Conservation (phyloP, 1,284 basidiomycete species). For the Leccinum griseonigrum region DNA sequence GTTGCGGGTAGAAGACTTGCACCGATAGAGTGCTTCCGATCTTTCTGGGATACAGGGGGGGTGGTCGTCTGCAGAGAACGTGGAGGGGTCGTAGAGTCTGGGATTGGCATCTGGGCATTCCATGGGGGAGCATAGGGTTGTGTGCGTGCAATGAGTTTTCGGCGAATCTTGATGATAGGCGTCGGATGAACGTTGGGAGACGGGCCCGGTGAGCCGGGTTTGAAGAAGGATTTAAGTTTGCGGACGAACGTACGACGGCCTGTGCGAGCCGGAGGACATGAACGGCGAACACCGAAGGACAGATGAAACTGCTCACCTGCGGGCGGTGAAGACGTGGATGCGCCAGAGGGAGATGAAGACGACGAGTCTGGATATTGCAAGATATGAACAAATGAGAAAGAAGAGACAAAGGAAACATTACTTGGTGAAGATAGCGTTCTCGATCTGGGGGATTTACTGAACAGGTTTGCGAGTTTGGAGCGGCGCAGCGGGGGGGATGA, state of each 20-base stretch:
- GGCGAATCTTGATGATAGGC: constrained; percentile 14
- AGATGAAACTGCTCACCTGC: neutral
- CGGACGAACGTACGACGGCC: constrained; percentile 12
- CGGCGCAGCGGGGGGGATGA: constrained; percentile 5
- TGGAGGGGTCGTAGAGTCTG: constrained; percentile 6
- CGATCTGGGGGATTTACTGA: constrained; percentile 17
- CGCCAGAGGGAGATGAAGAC: neutral
- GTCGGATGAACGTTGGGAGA: neutral
- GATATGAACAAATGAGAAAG: neutral
- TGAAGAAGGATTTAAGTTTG: constrained; percentile 28
- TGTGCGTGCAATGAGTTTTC: constrained; percentile 32
- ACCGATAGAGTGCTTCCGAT: neutral
- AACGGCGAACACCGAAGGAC: neutral
- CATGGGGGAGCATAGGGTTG: constrained; percentile 44
- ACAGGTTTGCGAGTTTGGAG: constrained; percentile 21
- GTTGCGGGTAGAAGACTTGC: neutral
- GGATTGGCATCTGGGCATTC: constrained; percentile 36
- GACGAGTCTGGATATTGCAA: neutral
- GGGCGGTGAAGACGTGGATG: neutral
- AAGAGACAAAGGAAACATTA: constrained; percentile 4
- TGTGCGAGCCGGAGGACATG: neutral
- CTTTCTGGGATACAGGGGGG: neutral
- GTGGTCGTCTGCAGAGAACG: constrained; percentile 5
- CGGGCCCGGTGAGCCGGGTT: constrained; percentile 11
- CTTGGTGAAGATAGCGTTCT: constrained; percentile 17